A percentile compares a stretch with the other conserved stretches of the same genome.
These are phyloP conservation scores for Arthrobotrys conoides DNA, from an alignment of 2,329 filamentous ascomycete species.

Conservation along the genomic window DNA sequence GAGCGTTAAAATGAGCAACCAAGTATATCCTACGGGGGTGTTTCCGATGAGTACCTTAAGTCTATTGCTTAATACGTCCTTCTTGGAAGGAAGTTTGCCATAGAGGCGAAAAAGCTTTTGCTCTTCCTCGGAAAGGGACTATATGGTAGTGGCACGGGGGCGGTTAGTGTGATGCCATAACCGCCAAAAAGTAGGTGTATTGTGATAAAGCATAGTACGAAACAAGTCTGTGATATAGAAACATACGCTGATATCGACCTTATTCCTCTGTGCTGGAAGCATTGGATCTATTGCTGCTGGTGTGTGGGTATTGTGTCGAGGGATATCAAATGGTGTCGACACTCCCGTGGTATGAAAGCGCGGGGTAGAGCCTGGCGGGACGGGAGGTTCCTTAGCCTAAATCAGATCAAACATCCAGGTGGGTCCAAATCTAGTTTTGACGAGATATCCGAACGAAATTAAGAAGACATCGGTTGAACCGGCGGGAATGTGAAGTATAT, in stretches of 20 bases:
- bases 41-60: constrained; percentile 76
- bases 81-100: constrained; percentile 96
- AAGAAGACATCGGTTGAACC: not conserved
- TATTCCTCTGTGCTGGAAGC: constrained; percentile 82
- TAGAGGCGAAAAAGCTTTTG: constrained; percentile 97
- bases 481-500: not conserved
- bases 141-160: constrained; percentile 49
- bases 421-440: not conserved
- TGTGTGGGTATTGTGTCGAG: not conserved
- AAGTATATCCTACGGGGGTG: not conserved
- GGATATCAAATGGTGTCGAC: not conserved
- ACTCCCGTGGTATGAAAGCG: not conserved
- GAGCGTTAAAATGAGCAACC: constrained; percentile 1
- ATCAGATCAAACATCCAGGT: not conserved
- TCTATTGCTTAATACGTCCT: constrained; percentile 97
- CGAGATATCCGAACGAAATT: not conserved
- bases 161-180: constrained; percentile 20
- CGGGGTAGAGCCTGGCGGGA: not conserved
- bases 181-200: not conserved
- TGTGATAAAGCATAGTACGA: not conserved
- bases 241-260: constrained; percentile 94
- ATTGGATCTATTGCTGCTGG: constrained; percentile 23
- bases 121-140: constrained; percentile 95
- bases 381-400: not conserved
- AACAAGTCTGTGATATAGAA: not conserved